Percentiles rank a stretch among this genome's conserved stretches.
These are phyloP conservation scores for Boechera divaricarpa DNA, from an alignment of 345 rosid species.

Conservation along the genomic window DNA sequence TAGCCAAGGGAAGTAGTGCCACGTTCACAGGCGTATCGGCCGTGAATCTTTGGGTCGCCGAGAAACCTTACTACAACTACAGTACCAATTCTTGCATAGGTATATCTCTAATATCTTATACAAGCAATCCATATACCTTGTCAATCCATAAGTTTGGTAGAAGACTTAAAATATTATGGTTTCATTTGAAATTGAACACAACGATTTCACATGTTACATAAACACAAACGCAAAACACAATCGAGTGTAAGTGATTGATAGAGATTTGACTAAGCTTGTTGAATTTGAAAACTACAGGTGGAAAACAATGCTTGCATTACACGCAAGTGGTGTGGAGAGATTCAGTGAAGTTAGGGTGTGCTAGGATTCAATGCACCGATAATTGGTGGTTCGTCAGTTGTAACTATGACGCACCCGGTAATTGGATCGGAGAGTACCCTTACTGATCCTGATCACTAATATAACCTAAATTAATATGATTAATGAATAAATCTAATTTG, in stretches of 20 bases:
- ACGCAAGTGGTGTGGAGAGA: conserved; percentile 77
- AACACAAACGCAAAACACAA: background rate
- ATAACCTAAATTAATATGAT: background rate
- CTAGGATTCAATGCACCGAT: conserved; percentile 58
- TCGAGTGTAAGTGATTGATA: background rate
- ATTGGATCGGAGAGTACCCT: conserved; percentile 44
- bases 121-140: background rate
- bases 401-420: conserved; percentile 66
- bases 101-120: background rate
- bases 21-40: conserved; percentile 48
- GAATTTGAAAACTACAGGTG: conserved; percentile 21
- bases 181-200: too few species aligned
- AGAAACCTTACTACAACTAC: conserved; percentile 55
- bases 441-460: conserved; percentile 25
- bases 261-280: background rate
- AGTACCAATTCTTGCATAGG: conserved; percentile 51
- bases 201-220: too few species aligned
- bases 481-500: background rate
- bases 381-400: conserved; percentile 56
- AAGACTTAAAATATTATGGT: too few species aligned
- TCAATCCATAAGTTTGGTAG: too few species aligned
- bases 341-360: conserved; percentile 64
- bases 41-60: conserved; percentile 61
- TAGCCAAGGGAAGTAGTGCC: conserved; percentile 54
- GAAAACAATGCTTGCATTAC: conserved; percentile 61